These are phyloP conservation scores for Mychonastes homosphaera DNA, from an alignment of 139 green algal genomes.

Conservation along the genomic window DNA sequence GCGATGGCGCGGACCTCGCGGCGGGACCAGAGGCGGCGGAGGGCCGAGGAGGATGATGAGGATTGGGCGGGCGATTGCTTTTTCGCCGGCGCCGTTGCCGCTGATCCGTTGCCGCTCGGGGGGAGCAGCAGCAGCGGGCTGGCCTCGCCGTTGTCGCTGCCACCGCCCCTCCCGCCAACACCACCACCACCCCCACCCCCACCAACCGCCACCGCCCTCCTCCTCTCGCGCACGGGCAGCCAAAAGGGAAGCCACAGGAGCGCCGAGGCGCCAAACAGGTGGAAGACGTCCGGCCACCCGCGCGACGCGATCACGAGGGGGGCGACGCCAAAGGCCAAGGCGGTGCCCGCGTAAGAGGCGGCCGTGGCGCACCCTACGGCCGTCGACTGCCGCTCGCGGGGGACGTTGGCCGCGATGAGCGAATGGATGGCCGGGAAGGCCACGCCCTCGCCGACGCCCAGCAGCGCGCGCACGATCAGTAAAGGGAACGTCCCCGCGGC, in stretches of 20 bases:
- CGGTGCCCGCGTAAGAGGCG: slow-evolving; percentile 57
- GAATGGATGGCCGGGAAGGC: slow-evolving; percentile 68
- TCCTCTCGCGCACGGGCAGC: slow-evolving; percentile 32
- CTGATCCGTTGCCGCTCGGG: too few species aligned
- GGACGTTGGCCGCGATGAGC: slow-evolving; percentile 52
- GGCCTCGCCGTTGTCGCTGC: neutral
- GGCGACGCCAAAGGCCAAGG: slow-evolving; percentile 50
- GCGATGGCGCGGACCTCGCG: slow-evolving; percentile 65
- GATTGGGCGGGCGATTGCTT: too few species aligned
- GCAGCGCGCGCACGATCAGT: slow-evolving; percentile 42
- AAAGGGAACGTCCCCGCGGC: slow-evolving; percentile 32
- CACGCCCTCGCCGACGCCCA: slow-evolving; percentile 66
- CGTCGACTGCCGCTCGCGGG: slow-evolving; percentile 33
- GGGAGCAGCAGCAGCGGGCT: too few species aligned
- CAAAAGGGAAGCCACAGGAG: slow-evolving; percentile 59
- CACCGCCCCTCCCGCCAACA: too few species aligned
- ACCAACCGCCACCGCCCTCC: too few species aligned
- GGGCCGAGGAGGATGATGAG: too few species aligned
- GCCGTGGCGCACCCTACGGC: slow-evolving; percentile 59
- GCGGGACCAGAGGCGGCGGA: too few species aligned
- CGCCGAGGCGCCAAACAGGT: slow-evolving; percentile 47
- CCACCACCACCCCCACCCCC: too few species aligned
- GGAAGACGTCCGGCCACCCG: slow-evolving; percentile 59
- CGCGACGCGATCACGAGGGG: slow-evolving; percentile 46
- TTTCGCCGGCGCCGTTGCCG: too few species aligned